A percentile compares a stretch with the other conserved stretches of the same genome.
Conservation (phyloP, 2,329 filamentous ascomycete species). For the Colletotrichum tropicale region DNA sequence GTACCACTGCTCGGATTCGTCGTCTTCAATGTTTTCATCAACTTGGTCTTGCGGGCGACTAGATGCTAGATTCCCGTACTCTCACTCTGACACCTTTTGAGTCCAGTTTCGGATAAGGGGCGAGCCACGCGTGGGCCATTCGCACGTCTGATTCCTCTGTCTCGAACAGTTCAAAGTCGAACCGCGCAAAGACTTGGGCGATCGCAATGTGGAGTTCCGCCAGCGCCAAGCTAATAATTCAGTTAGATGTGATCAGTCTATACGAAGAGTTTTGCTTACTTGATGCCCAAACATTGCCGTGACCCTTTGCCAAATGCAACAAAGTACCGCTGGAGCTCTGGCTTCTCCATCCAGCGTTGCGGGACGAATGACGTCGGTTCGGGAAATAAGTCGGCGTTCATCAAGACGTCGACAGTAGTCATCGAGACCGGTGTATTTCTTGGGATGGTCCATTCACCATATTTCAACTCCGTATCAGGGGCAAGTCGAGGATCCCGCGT, state of each 20-base stretch:
- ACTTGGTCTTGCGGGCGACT: not conserved
- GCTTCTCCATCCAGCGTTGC: constrained; percentile 26
- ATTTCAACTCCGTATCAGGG: constrained; percentile 31
- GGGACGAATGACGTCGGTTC: constrained; percentile 26
- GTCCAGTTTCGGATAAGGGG: constrained; percentile 18
- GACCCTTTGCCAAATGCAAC: constrained; percentile 26
- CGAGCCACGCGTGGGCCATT: constrained; percentile 19
- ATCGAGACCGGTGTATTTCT: constrained; percentile 38
- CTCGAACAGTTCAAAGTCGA: constrained; percentile 29
- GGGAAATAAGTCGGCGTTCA: constrained; percentile 26
- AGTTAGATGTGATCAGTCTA: not conserved
- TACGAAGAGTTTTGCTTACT: constrained; percentile 11
- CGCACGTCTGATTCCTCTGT: constrained; percentile 26
- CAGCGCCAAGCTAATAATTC: constrained; percentile 20
- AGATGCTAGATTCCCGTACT: not conserved
- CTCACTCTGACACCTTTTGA: constrained; percentile 20
- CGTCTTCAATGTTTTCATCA: not conserved
- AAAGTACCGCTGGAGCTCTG: constrained; percentile 23
- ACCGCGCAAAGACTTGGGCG: constrained; percentile 23
- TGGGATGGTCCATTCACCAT: constrained; percentile 32
- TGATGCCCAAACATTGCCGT: constrained; percentile 27
- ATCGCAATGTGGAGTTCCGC: constrained; percentile 26
- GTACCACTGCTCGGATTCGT: not conserved
- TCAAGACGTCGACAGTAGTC: constrained; percentile 33
- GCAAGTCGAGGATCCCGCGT: constrained; percentile 32